These are phyloP conservation scores for Calonectria henricotiae DNA, from an alignment of 2,329 filamentous ascomycete species.

Conservation along the genomic window DNA sequence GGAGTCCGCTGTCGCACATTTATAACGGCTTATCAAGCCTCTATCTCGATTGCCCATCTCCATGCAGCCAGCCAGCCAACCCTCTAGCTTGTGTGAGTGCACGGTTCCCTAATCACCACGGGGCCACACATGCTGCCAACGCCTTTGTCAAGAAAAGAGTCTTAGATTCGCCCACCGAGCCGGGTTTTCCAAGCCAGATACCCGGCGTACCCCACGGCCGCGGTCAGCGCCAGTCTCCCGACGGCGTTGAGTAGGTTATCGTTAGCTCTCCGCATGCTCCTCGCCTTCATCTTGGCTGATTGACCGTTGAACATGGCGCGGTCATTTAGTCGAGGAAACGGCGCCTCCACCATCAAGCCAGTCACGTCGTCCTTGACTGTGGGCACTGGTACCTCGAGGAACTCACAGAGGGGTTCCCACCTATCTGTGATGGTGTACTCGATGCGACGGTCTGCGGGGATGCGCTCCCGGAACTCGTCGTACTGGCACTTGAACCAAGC, in stretches of 20 bases:
- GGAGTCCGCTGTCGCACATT: slow-evolving; percentile 16
- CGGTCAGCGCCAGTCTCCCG: slow-evolving; percentile 49
- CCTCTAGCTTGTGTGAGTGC: slow-evolving; percentile 6
- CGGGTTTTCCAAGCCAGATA: slow-evolving; percentile 54
- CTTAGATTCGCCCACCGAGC: slow-evolving; percentile 49
- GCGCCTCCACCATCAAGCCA: slow-evolving; percentile 54
- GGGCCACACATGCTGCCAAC: slow-evolving; percentile 8
- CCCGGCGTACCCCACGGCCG: slow-evolving; percentile 52
- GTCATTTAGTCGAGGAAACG: slow-evolving; percentile 57
- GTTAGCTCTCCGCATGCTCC: slow-evolving; percentile 48
- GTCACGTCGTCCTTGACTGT: slow-evolving; percentile 53
- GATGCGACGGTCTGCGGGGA: slow-evolving; percentile 57
- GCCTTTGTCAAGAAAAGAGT: neutral
- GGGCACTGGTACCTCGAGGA: slow-evolving; percentile 60
- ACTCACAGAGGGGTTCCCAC: slow-evolving; percentile 62
- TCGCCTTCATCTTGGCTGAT: slow-evolving; percentile 28
- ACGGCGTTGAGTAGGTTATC: slow-evolving; percentile 48
- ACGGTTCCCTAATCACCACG: slow-evolving; percentile 29
- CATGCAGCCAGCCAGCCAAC: neutral
- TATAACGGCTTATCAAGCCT: slow-evolving; percentile 24
- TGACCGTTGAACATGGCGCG: slow-evolving; percentile 48
- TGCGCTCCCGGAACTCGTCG: slow-evolving; percentile 56
- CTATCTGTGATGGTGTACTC: slow-evolving; percentile 61
- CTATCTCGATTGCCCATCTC: slow-evolving; percentile 31
- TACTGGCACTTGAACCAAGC: slow-evolving; percentile 60